Evolutionary conservation across 768 basidiomycete species (phyloP), one percentile per base, ranked within the genome.

Genomic region (Macrolepiota albuminosa): DNA sequence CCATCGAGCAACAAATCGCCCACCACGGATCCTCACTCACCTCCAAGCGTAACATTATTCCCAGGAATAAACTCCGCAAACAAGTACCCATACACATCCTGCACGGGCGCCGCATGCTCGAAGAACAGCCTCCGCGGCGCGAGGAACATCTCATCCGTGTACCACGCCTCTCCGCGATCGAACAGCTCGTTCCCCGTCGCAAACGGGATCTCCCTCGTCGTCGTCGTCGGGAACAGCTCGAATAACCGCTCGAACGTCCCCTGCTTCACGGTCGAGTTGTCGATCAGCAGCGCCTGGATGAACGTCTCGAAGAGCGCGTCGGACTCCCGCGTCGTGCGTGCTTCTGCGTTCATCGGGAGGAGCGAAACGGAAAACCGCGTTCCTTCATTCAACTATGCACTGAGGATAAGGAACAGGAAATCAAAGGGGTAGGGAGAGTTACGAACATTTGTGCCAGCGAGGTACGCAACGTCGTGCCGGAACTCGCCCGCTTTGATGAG

Each of bases 61-160:
- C 84, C 85, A 0, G 83, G 84, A 52, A 86, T 79, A 46, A 83
- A 81, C 67, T 86, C 83, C 16, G 70, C 72, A 65, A 86, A 85
- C 61, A 77, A 76, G 56, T 86, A 86, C 4, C 52, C 80, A 67
- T 79, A 86, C 65, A 80, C 76, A 0, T 78, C 75, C 63, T 83
- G 82, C 26, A 73, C 61, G 0, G 73, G 61, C 2, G 84, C 76
- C 0, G 78, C 84, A 37, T 78, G 73, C 33, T 79, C 71, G 56
- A 83, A 80, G 54, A 85, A 81, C 46, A 80, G 71, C 43, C 84
- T 71, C 40, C 84, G 66, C 0, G 82, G 75, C 0, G 79, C 74
- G 29, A 85, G 70, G 66, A 76, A 87, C 81, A 84, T 85, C 56
- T 76, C 71, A 58, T 81, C 82, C 0, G 81, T 82, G 60, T 86